Conservation (phyloP, 2,329 filamentous ascomycete species). For the Paradendryphiella salina region DNA sequence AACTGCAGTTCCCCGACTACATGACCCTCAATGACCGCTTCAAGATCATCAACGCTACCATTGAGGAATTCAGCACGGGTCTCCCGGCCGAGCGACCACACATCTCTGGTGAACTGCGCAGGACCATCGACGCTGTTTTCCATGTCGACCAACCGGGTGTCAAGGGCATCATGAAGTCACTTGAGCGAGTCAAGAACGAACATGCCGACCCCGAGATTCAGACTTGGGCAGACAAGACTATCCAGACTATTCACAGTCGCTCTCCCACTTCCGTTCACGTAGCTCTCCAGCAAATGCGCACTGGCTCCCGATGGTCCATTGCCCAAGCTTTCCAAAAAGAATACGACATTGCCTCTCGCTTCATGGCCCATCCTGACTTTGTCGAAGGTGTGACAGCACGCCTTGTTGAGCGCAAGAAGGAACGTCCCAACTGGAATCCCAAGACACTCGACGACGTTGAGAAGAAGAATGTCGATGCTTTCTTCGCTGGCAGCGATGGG, state of each 20-base stretch:
- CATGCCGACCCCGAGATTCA: conserved; percentile 49
- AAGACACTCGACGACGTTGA: conserved; percentile 69
- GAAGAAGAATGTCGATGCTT: conserved; percentile 63
- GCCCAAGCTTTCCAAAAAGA: conserved; percentile 82
- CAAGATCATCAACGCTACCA: conserved; percentile 76
- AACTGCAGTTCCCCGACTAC: conserved; percentile 85
- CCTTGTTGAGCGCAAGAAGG: conserved; percentile 70
- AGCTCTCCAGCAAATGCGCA: conserved; percentile 77
- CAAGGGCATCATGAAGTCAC: conserved; percentile 68
- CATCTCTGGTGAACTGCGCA: conserved; percentile 70
- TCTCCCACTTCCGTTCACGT: conserved; percentile 89
- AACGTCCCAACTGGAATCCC: conserved; percentile 75
- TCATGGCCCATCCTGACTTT: conserved; percentile 93
- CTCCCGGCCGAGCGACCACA: conserved; percentile 63
- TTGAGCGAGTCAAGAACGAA: conserved; percentile 55
- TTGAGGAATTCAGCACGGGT: conserved; percentile 88
- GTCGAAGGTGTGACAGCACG: conserved; percentile 84
- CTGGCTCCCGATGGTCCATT: conserved; percentile 77
- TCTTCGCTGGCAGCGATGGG: conserved; percentile 58
- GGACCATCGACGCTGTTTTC: conserved; percentile 74
- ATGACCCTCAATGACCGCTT: conserved; percentile 66
- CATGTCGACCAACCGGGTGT: conserved; percentile 61
- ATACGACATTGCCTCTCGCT: conserved; percentile 78
- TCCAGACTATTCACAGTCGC: conserved; percentile 72
- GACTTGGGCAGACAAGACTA: conserved; percentile 78